phyloP scores from a whole-genome alignment of 192 early-diverging fungal species.

The Jimgerdemannia flammicorona region DNA sequence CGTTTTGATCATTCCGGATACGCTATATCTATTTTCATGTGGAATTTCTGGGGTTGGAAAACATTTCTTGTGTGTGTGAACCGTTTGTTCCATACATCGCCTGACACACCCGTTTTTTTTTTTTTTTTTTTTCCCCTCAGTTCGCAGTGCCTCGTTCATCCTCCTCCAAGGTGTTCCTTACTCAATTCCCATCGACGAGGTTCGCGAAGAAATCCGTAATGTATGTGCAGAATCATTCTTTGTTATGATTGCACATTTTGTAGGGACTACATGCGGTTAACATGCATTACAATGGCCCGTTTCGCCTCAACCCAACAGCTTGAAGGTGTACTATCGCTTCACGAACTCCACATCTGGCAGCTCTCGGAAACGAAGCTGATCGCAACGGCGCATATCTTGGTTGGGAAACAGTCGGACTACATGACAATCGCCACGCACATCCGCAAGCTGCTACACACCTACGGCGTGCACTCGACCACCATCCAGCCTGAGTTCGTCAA shows the following conservation, averaged over 20 bases:
- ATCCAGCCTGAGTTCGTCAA: conserved; percentile 88
- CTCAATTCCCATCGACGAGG: no score
- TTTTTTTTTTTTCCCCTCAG: neutral
- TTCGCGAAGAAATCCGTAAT: no score
- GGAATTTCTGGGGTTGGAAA: no score
- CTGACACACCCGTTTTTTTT: neutral
- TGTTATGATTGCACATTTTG: no score
- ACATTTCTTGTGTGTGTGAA: no score
- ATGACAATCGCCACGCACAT: conserved; percentile 68
- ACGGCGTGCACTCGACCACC: conserved; percentile 85
- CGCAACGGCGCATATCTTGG: conserved; percentile 77
- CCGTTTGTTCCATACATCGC: no score
- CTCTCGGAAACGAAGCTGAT: conserved; percentile 80
- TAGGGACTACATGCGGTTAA: no score
- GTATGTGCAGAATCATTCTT: no score
- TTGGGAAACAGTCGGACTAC: conserved; percentile 58
- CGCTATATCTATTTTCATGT: no score
- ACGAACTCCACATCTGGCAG: conserved; percentile 94
- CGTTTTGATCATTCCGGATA: no score
- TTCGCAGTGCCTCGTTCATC: neutral
- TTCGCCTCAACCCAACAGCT: conserved; percentile 23
- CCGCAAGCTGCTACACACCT: conserved; percentile 71
- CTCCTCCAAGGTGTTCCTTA: no score
- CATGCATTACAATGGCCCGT: neutral
- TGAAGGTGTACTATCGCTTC: conserved; percentile 67